Evolutionary conservation across 2,329 filamentous ascomycete genomes (phyloP), one percentile per base, ranked within the genome.

Genomic region (Karstenula rhodostoma): DNA sequence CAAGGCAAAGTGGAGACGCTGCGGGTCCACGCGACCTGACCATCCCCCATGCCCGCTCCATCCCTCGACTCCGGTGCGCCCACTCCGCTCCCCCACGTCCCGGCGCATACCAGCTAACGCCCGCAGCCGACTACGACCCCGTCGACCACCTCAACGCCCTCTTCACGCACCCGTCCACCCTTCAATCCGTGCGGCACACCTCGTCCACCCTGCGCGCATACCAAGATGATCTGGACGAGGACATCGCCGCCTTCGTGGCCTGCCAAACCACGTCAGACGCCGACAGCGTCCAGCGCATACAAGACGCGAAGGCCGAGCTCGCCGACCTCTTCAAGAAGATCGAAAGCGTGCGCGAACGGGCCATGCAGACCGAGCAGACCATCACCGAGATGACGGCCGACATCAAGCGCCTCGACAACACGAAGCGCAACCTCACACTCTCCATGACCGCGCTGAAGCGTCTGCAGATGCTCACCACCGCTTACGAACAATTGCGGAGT

Each of bases 381-480:
- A 99, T 99, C 75, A 97, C 94, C 49, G 93, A 93, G 68, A 99
- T 99, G 95, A 99, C 95, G 62, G 93, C 95, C 60, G 95, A 99
- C 74, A 99, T 99, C 78, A 99, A 99, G 82, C 89, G 94, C 67
- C 85, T 99, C 66, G 95, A 99, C 79, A 92, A 91, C 78, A 97
- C 95, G 40, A 99, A 99, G 83, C 90, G 90, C 78, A 99, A 99
- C 79, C 85, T 99, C 63, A 97, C 95, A 10, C 85, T 96, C 56
- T 97, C 93, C 67, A 99, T 99, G 95, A 99, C 95, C 46, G 94
- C 94, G 23, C 83, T 99, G 72, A 99, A 99, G 83, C 87, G 95
- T 49, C 85, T 99, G 70, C 95, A 99, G 84, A 99, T 99, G 95
- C 82, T 99, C 75, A 98, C 95, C 5, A 98, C 95, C 3, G 95